Percentiles rank a stretch among this genome's conserved stretches.
Evolutionary conservation across 1,284 basidiomycete genomes (phyloP).

Genomic region (Hortiboletus rubellus): DNA sequence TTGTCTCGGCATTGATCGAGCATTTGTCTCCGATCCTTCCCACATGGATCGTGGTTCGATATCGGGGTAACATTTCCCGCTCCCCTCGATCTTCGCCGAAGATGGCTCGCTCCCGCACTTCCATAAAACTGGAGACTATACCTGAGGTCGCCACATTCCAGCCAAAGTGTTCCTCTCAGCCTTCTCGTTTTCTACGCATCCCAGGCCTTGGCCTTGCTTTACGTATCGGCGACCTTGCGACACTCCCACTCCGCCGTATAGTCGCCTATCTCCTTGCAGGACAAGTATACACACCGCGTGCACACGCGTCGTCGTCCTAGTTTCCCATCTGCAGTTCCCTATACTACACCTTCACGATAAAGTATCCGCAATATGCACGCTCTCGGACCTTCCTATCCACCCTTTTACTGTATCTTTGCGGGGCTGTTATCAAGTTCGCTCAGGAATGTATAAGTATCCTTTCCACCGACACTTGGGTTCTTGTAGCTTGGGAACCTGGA

Average conservation of each 20-base stretch:
- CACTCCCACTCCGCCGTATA: slow-evolving; percentile 29
- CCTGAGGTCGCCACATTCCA: slow-evolving; percentile 35
- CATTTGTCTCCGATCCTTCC: slow-evolving; percentile 29
- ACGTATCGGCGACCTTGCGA: slow-evolving; percentile 31
- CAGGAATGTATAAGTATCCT: slow-evolving; percentile 21
- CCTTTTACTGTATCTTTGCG: slow-evolving; percentile 14
- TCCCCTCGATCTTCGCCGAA: slow-evolving; percentile 36
- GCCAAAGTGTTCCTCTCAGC: slow-evolving; percentile 18
- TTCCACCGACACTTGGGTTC: background rate
- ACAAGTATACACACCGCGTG: slow-evolving; percentile 25
- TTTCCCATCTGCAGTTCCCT: slow-evolving; percentile 7
- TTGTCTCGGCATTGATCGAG: slow-evolving; percentile 22
- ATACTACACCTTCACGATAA: background rate
- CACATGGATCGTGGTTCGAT: slow-evolving; percentile 20
- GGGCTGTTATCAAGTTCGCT: slow-evolving; percentile 3
- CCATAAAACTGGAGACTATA: slow-evolving; percentile 36
- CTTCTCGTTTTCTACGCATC: slow-evolving; percentile 20
- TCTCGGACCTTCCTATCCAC: slow-evolving; percentile 2
- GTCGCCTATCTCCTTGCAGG: slow-evolving; percentile 27
- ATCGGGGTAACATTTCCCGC: slow-evolving; percentile 18
- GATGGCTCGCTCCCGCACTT: slow-evolving; percentile 25
- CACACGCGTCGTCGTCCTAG: slow-evolving; percentile 14
- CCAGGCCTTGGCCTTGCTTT: slow-evolving; percentile 32
- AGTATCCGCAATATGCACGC: slow-evolving; percentile 11
- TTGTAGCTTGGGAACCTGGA: background rate